phyloP scores from a whole-genome alignment of 345 rosid species.

The Eucalyptus pauciflora region DNA sequence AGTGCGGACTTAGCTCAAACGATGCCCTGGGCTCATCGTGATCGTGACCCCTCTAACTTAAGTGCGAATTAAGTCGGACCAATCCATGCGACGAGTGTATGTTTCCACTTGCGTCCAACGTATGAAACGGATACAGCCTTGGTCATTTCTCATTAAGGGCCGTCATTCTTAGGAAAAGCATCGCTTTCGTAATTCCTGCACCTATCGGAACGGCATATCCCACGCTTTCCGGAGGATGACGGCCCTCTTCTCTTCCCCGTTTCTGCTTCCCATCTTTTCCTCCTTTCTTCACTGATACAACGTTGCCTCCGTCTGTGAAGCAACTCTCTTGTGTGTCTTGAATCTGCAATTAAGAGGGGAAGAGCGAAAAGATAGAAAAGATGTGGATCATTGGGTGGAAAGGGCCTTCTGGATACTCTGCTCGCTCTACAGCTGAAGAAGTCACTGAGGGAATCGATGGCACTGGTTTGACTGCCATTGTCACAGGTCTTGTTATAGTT shows the following conservation, averaged over 20 bases:
- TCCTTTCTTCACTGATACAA: not conserved
- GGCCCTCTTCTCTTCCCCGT: not conserved
- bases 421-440: conserved; percentile 24
- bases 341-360: not conserved
- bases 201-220: not conserved
- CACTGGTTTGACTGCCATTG: conserved; percentile 34
- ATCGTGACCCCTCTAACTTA: no score
- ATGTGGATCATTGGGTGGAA: conserved; percentile 20
- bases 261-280: not conserved
- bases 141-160: not conserved
- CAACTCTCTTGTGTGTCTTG: not conserved
- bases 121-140: not conserved
- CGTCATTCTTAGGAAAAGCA: not conserved
- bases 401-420: conserved; percentile 31
- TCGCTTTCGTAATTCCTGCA: not conserved
- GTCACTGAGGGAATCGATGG: conserved; percentile 39
- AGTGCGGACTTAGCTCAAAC: not conserved
- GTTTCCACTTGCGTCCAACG: not conserved
- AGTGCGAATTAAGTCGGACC: not conserved
- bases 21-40: no score
- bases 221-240: not conserved
- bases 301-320: not conserved
- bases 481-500: conserved; percentile 21
- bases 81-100: not conserved
- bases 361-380: not conserved